Evolutionary conservation across 345 rosid genomes (phyloP).

Genomic region (Salix koriyanagi): DNA sequence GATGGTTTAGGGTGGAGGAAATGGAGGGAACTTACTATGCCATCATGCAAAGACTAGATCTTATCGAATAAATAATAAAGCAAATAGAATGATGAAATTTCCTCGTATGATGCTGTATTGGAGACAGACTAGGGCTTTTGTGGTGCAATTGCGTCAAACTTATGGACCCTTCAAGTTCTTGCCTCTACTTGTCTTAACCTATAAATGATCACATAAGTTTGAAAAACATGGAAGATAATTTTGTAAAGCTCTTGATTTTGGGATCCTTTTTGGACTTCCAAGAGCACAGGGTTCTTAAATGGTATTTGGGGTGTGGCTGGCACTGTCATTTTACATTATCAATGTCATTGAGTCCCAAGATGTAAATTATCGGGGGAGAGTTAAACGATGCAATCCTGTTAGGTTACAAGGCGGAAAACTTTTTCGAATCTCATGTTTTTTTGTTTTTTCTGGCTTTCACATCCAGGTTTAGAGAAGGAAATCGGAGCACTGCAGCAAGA

Average conservation of each 20-base stretch:
- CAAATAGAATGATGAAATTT: background rate
- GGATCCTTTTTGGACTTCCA: background rate
- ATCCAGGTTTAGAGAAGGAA: conserved; percentile 87
- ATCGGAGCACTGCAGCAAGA: conserved; percentile 73
- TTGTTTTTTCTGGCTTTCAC: conserved; percentile 16
- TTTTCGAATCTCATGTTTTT: background rate
- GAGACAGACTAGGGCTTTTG: background rate
- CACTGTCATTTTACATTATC: background rate
- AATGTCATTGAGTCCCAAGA: background rate
- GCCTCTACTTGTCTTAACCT: background rate
- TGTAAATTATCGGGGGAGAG: background rate
- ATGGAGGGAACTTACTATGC: background rate
- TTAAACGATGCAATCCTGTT: background rate
- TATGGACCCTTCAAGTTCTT: too few species aligned
- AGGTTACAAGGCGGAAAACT: background rate
- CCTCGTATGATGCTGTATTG: background rate
- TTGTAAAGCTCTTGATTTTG: background rate
- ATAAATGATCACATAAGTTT: background rate
- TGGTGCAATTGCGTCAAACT: background rate
- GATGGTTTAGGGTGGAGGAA: background rate
- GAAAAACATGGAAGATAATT: background rate
- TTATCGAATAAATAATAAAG: background rate
- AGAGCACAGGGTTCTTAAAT: background rate
- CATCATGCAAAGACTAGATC: background rate
- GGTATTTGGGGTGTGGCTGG: background rate